Evolutionary conservation across 2,329 filamentous ascomycete species (phyloP).

Genomic region (Furcasterigmium sp.): DNA sequence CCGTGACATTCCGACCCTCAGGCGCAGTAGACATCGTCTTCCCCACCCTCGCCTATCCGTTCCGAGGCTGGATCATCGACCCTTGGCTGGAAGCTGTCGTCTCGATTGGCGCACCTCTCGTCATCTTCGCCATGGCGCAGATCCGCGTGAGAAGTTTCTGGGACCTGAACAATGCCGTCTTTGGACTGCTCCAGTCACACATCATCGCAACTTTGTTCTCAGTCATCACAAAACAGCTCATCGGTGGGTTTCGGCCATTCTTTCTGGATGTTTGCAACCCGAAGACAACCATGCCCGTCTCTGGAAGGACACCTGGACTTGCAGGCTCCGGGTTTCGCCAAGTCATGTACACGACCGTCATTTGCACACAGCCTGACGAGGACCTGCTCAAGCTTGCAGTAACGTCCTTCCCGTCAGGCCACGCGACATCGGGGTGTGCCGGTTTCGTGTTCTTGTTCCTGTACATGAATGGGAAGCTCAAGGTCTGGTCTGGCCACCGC

Average conservation of each 20-base stretch:
- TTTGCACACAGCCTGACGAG: constrained; percentile 54
- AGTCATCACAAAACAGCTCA: constrained; percentile 60
- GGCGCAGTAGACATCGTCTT: constrained; percentile 61
- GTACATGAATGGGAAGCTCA: constrained; percentile 68
- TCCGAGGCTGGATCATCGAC: constrained; percentile 57
- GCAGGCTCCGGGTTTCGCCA: constrained; percentile 44
- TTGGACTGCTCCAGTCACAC: constrained; percentile 56
- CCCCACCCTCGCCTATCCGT: constrained; percentile 59
- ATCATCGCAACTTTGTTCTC: constrained; percentile 59
- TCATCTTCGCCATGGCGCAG: constrained; percentile 51
- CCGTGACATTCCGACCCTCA: constrained; percentile 50
- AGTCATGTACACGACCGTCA: constrained; percentile 59
- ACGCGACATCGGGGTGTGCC: constrained; percentile 60
- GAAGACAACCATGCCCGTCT: no score
- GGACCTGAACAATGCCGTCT: constrained; percentile 57
- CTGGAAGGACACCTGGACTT: no score
- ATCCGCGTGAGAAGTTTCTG: constrained; percentile 51
- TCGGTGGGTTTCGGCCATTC: constrained; percentile 58
- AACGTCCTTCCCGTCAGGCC: constrained; percentile 64
- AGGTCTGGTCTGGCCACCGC: constrained; percentile 63
- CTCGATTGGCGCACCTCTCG: constrained; percentile 50
- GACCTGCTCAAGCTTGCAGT: constrained; percentile 54
- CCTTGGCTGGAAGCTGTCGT: constrained; percentile 54
- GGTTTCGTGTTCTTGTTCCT: constrained; percentile 60
- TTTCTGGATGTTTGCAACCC: constrained; percentile 62